phyloP scores from a whole-genome alignment of 2,329 filamentous ascomycete species.

The Samsoniella hepiali region DNA sequence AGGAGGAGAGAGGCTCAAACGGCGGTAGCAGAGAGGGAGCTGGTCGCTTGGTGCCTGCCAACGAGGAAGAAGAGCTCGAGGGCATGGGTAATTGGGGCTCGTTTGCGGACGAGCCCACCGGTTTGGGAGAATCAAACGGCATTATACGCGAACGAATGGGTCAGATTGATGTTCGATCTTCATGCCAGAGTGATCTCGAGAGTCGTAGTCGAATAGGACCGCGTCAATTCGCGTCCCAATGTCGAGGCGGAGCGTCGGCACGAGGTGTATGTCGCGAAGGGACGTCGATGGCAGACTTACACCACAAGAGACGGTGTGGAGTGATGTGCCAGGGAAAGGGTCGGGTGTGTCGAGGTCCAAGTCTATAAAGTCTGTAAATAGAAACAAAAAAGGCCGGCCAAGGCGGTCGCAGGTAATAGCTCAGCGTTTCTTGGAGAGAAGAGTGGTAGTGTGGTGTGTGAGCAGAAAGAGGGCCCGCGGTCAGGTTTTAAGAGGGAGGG shows the following conservation, averaged over 20 bases:
- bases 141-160: conserved; percentile 7
- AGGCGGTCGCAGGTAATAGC: conserved; percentile 15
- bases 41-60: conserved; percentile 55
- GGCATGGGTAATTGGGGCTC: conserved; percentile 19
- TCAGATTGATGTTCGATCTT: background rate
- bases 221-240: conserved; percentile 15
- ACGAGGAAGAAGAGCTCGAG: conserved; percentile 20
- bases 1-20: conserved; percentile 78
- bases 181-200: background rate
- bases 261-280: conserved; percentile 1
- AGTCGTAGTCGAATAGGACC: background rate
- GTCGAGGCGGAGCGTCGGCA: background rate
- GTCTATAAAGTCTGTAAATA: conserved; percentile 18
- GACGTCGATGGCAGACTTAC: conserved; percentile 11
- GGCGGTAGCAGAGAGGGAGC: conserved; percentile 70
- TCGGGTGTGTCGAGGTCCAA: conserved; percentile 5
- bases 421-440: conserved; percentile 1
- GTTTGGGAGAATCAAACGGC: conserved; percentile 13
- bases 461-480: conserved; percentile 12
- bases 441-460: conserved; percentile 5
- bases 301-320: conserved; percentile 1
- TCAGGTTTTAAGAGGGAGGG: conserved; percentile 19
- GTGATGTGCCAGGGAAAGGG: conserved; percentile 6
- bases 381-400: conserved; percentile 18
- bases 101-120: conserved; percentile 5